Base-by-base conservation (phyloP, 23 red algal species). In the Gracilaria gracilis region DNA sequence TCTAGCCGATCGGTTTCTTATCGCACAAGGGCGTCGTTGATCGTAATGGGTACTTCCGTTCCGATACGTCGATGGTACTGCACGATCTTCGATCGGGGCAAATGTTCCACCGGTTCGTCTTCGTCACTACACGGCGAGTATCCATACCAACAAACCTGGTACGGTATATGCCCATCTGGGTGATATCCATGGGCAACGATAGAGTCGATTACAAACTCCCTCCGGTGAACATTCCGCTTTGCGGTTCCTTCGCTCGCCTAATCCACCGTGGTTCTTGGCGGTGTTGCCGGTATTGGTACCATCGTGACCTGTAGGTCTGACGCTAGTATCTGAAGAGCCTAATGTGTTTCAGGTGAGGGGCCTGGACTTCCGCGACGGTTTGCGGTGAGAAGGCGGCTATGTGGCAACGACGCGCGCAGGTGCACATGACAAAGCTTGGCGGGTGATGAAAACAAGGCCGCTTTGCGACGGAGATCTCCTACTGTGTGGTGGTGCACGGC, bases 121-220 rank as follows among this genome's bases (percentile, higher is more conserved):
- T 9, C 23, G 48, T 57, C 48, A n/a, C 8, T 1, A 35, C 17
- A 33, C 39, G 48, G 54, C 27, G 15, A 48, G 38, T 38, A 80
- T 32, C 76, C 76, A 48, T 80, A 80, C 76, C 76, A 80, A 27
- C 76, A 48, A 6, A 58, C 48, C 0, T 12, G 32, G 27, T 58
- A 80, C 48, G 35, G 28, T 12, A 80, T 38, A 16, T 54, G 20
- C 7, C 48, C 76, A 39, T 80, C 48, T 16, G 35, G 35, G 35
- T 73, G 11, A 16, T 44, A 73, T 20, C 36, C 21, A 44, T 73
- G 67, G 0, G n/a, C 67, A 1, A 73, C 67, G 28, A 73, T 37
- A 7, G n/a, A 35, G 67, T 73, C 67, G 33, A 42, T 16, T 17
- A 73, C 67, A 24, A 73, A 42, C 67, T 73, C 67, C 20, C 24